A percentile compares a stretch with the other conserved stretches of the same genome.
These are phyloP conservation scores for Nicotiana obtusifolia DNA, from an alignment of 257 asterid species.

Conservation along the genomic window DNA sequence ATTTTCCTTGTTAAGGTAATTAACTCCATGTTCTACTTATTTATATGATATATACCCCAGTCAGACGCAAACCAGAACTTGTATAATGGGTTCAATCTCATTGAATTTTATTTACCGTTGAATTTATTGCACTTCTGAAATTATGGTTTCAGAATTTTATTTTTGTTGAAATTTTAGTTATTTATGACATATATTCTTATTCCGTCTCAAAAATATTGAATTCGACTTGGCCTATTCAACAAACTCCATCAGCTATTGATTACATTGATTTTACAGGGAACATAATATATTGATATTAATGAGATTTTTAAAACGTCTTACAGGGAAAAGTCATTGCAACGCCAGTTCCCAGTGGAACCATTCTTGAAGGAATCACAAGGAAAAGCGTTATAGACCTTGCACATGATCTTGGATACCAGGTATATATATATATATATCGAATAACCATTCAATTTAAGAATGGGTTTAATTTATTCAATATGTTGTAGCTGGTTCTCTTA, in stretches of 20 bases:
- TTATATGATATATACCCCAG: neutral
- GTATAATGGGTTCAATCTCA: no score
- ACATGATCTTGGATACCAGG: conserved; percentile 42
- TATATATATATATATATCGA: no score
- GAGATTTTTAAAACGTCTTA: neutral
- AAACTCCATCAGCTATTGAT: no score
- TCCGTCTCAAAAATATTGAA: no score
- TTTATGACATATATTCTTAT: no score
- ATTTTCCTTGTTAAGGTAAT: conserved; percentile 64
- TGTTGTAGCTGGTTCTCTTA: neutral
- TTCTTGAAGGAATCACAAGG: conserved; percentile 70
- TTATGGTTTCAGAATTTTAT: no score
- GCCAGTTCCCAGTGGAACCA: conserved; percentile 63
- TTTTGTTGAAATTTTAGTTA: no score
- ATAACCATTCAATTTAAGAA: no score
- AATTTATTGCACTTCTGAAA: no score
- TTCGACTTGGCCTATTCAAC: no score
- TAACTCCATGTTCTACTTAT: neutral
- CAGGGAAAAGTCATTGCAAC: conserved; percentile 63
- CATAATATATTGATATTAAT: neutral
- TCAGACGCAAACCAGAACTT: no score
- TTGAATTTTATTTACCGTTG: no score
- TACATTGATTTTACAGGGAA: neutral
- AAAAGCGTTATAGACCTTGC: conserved; percentile 69
- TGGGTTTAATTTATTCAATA: neutral